These are phyloP conservation scores for Coemansia sp. DNA, from an alignment of 192 early-diverging fungal genomes.

Conservation along the genomic window DNA sequence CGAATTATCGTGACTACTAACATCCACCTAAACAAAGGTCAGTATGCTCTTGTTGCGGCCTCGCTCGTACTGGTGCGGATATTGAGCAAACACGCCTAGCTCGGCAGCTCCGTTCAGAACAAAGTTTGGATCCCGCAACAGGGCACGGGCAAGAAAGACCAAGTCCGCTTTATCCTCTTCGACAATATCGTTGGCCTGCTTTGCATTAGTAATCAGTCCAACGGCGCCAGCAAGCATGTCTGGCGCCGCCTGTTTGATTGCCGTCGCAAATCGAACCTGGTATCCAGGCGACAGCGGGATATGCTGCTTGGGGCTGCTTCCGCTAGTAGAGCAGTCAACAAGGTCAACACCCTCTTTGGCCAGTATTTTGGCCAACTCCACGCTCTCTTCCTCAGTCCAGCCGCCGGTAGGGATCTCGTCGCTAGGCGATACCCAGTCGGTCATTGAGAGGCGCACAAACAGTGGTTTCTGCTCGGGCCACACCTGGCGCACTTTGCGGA, in stretches of 20 bases:
- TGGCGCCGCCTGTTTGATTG: constrained; percentile 62
- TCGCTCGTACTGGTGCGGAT: constrained; percentile 68
- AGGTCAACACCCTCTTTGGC: constrained; percentile 78
- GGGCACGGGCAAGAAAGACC: constrained; percentile 71
- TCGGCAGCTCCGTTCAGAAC: constrained; percentile 67
- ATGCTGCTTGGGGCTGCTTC: constrained; percentile 62
- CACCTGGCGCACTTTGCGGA: constrained; percentile 62
- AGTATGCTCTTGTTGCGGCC: constrained; percentile 44
- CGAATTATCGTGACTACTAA: background rate
- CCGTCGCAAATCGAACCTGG: constrained; percentile 75
- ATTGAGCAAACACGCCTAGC: constrained; percentile 66
- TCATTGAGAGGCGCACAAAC: constrained; percentile 81
- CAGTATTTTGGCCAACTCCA: constrained; percentile 64
- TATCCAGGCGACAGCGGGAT: constrained; percentile 59
- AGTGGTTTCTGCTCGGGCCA: constrained; percentile 85
- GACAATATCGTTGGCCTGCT: constrained; percentile 75
- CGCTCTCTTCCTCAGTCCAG: constrained; percentile 78
- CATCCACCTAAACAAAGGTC: constrained; percentile 22
- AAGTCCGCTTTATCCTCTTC: constrained; percentile 69
- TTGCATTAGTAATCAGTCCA: constrained; percentile 67
- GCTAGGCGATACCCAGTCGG: constrained; percentile 65
- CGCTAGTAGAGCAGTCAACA: constrained; percentile 84
- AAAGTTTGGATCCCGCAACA: constrained; percentile 75
- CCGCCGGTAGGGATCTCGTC: constrained; percentile 42
- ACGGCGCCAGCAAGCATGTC: constrained; percentile 69